phyloP scores from a whole-genome alignment of 768 basidiomycete genomes.

The Boletus pseudo-olivaceus region DNA sequence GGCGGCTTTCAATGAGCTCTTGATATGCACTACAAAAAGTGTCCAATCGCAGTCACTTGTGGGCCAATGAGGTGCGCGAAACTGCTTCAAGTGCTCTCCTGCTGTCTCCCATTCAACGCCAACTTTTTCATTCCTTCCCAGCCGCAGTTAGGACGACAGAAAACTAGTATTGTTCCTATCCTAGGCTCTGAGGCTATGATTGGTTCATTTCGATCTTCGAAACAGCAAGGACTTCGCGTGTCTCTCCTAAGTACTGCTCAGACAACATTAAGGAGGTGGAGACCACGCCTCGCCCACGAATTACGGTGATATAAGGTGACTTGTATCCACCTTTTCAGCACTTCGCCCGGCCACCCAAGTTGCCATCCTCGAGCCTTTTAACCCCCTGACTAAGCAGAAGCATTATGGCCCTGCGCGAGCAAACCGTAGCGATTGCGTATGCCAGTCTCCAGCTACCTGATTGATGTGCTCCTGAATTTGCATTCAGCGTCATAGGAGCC shows the following conservation, averaged over 20 bases:
- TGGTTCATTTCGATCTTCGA: slow-evolving; percentile 14
- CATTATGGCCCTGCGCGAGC: slow-evolving; percentile 14
- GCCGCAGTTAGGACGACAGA: background rate
- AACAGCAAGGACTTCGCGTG: slow-evolving; percentile 17
- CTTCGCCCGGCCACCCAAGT: background rate
- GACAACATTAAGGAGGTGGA: background rate
- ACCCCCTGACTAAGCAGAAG: background rate
- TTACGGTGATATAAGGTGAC: slow-evolving; percentile 18
- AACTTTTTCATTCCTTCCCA: background rate
- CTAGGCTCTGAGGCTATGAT: slow-evolving; percentile 15
- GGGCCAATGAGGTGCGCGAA: background rate
- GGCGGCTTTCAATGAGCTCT: background rate
- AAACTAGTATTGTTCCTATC: background rate
- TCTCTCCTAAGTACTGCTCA: slow-evolving; percentile 9
- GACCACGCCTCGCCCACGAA: slow-evolving; percentile 5
- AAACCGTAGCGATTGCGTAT: slow-evolving; percentile 27
- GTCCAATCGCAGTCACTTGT: background rate
- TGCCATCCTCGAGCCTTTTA: background rate
- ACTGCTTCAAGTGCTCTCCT: too few relatives aligned
- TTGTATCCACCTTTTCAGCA: background rate
- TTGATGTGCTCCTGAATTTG: slow-evolving; percentile 3
- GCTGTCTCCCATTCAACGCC: background rate
- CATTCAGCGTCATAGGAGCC: slow-evolving; percentile 30
- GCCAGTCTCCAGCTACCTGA: background rate
- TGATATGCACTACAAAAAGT: background rate